Evolutionary conservation across 1,139 yeast species (phyloP).

Genomic region (Lodderomyces metapsilosis): DNA sequence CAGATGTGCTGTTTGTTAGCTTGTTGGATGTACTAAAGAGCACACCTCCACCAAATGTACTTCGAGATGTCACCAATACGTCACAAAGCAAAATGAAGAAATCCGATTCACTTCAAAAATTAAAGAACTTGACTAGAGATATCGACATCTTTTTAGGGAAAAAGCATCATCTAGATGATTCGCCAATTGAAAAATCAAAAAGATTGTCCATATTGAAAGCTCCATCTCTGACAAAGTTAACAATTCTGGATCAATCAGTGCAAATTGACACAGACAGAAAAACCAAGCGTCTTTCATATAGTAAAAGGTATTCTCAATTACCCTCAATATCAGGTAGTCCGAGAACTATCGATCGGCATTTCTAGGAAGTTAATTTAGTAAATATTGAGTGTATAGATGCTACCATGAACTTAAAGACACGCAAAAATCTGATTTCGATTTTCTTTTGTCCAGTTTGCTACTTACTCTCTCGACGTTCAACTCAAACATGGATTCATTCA

Average conservation of each 20-base stretch:
- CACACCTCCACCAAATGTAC: conserved; percentile 28
- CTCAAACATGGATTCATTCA: conserved; percentile 17
- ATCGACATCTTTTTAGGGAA: conserved; percentile 12
- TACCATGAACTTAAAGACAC: background rate
- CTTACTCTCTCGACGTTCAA: too few species aligned
- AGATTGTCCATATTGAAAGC: conserved; percentile 17
- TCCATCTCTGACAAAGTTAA: conserved; percentile 25
- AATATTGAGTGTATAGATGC: background rate
- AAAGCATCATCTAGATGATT: background rate
- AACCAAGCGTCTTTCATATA: conserved; percentile 12
- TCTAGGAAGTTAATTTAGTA: background rate
- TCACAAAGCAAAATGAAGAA: conserved; percentile 16
- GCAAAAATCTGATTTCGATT: background rate
- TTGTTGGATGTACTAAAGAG: conserved; percentile 31
- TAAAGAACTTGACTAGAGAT: conserved; percentile 14
- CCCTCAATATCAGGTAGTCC: conserved; percentile 17
- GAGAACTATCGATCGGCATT: background rate
- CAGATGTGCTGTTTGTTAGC: conserved; percentile 27
- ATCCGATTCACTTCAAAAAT: conserved; percentile 24
- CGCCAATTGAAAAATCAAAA: background rate
- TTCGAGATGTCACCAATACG: conserved; percentile 2
- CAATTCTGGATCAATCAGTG: conserved; percentile 9
- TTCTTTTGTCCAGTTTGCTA: background rate
- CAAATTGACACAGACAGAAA: conserved; percentile 5
- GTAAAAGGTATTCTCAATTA: conserved; percentile 14